A percentile compares a stretch with the other conserved stretches of the same genome.
phyloP scores from a whole-genome alignment of 441 rosid species.

The Biscutella laevigata region DNA sequence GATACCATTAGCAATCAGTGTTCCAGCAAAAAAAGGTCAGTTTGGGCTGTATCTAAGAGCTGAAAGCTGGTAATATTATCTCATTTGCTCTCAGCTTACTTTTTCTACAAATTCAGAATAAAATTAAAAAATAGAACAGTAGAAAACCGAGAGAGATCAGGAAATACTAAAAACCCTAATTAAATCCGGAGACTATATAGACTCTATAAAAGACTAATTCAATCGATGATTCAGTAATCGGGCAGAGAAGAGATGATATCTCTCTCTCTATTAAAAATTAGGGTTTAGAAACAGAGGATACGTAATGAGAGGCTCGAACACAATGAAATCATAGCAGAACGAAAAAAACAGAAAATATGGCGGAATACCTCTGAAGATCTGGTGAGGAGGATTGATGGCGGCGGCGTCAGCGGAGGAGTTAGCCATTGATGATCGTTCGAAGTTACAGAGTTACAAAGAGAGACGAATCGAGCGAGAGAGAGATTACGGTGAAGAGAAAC shows the following conservation, averaged over 20 bases:
- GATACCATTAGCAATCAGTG: neutral
- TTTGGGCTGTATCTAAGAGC: neutral
- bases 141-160: neutral
- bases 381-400: constrained; percentile 56
- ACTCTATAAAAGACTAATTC: neutral
- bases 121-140: neutral
- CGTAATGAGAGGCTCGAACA: neutral
- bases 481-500: constrained; percentile 23
- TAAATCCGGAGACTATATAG: neutral
- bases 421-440: constrained; percentile 66
- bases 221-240: constrained; percentile 11
- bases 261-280: neutral
- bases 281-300: constrained; percentile 1
- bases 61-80: neutral
- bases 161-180: constrained; percentile 36
- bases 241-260: neutral
- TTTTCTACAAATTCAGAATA: neutral
- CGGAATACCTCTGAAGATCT: constrained; percentile 74
- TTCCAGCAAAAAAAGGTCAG: neutral
- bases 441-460: constrained; percentile 20
- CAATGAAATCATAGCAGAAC: neutral
- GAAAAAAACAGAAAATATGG: neutral
- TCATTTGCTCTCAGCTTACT: neutral
- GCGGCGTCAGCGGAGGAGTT: constrained; percentile 43
- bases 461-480: constrained; percentile 18